A percentile compares a stretch with the other conserved stretches of the same genome.
These are phyloP conservation scores for Geotrichum klebahnii DNA, from an alignment of 1,139 yeast genomes.

Conservation along the genomic window DNA sequence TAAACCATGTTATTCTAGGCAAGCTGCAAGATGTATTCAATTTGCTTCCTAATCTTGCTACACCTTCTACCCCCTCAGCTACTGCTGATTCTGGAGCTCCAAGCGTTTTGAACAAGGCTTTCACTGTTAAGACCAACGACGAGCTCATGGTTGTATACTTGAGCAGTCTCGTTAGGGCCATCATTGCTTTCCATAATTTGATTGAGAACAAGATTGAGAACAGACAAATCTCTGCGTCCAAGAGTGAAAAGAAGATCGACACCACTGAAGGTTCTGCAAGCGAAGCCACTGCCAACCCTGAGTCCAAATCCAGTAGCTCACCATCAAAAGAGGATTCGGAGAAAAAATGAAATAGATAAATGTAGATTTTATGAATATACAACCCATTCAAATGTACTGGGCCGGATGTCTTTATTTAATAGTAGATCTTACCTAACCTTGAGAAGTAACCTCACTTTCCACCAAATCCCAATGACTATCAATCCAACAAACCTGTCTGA, in stretches of 20 bases:
- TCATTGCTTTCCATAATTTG: constrained; percentile 92
- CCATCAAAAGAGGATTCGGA: constrained; percentile 10
- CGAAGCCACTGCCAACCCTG: constrained; percentile 3
- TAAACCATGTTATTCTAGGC: constrained; percentile 86
- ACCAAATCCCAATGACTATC: too few relatives aligned
- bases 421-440: too few relatives aligned
- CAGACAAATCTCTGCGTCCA: constrained; percentile 25
- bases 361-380: constrained; percentile 2
- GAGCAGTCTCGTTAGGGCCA: constrained; percentile 84
- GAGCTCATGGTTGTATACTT: constrained; percentile 91
- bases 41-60: constrained; percentile 74
- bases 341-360: constrained; percentile 9
- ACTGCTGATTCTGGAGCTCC: constrained; percentile 20
- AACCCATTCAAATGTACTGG: not conserved
- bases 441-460: too few relatives aligned
- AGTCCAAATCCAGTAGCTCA: not conserved
- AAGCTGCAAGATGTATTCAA: constrained; percentile 93
- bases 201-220: constrained; percentile 93
- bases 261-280: constrained; percentile 11
- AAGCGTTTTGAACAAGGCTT: constrained; percentile 60
- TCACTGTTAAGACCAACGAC: constrained; percentile 89
- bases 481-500: too few relatives aligned
- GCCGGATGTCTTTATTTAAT: too few relatives aligned
- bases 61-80: constrained; percentile 34
- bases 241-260: constrained; percentile 21